A percentile compares a stretch with the other conserved stretches of the same genome.
Conservation (phyloP, 192 early-diverging fungal genomes). For the Linnemannia exigua region DNA sequence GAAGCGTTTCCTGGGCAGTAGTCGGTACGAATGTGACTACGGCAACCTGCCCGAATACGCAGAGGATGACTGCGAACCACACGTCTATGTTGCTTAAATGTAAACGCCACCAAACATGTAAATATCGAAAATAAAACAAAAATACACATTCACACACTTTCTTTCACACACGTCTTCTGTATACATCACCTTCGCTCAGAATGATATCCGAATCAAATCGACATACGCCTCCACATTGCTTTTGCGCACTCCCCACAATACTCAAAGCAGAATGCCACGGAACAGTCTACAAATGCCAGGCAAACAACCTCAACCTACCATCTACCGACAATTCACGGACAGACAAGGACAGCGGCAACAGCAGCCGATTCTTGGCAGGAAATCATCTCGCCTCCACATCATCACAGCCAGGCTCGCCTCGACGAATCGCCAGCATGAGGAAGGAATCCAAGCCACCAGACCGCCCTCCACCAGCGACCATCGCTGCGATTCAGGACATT, state of each 20-base stretch:
- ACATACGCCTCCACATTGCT: constrained; percentile 23
- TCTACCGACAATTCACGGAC: background rate
- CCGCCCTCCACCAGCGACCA: background rate
- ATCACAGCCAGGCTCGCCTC: background rate
- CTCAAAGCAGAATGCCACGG: constrained; percentile 14
- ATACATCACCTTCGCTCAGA: background rate
- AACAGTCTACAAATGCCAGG: constrained; percentile 29
- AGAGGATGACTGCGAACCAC: constrained; percentile 26
- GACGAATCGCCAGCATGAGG: background rate
- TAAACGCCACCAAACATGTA: background rate
- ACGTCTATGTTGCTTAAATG: constrained; percentile 12
- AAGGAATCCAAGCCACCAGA: background rate
- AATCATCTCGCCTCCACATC: background rate
- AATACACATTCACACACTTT: background rate
- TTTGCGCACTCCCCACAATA: constrained; percentile 20
- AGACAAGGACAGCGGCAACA: background rate
- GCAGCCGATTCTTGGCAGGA: background rate
- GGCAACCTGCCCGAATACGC: constrained; percentile 22
- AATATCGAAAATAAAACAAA: background rate
- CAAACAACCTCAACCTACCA: constrained; percentile 2
- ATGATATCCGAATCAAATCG: background rate
- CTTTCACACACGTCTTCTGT: background rate
- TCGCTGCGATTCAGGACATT: background rate
- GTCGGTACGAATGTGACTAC: background rate
- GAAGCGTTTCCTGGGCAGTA: background rate